Evolutionary conservation across 2,329 filamentous ascomycete species (phyloP), one percentile per base, ranked within the genome.

Genomic region (Nectriaceae sp.): DNA sequence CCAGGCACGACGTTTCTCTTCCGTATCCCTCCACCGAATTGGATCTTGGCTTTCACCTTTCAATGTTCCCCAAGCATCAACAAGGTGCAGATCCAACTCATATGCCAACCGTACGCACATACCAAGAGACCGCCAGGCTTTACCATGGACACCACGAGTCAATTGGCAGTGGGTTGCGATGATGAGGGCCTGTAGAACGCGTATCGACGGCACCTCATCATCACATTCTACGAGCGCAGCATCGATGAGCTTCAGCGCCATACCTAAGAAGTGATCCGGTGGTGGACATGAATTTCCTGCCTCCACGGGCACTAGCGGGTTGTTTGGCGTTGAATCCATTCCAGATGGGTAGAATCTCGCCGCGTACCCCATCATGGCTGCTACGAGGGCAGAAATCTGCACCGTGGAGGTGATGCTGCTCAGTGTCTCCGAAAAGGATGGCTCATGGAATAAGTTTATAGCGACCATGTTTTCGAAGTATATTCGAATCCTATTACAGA

Each of bases 1-100:
- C 64, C 66, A 73, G 2, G 65, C 64, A 3, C 70, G 62, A 2
- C 70, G 63, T 39, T 66, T 62, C 50, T 72, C 70, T 54, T 73
- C 70, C 3, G 64, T 50, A 1, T 56, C 42, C 13, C 50, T 46
- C 61, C 65, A 67, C 15, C 15, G 16, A 16, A 24, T 19, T 22
- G 21, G 15, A n/a, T 35, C 15, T 15, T 5, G 21, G 16, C 10
- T n/a, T 36, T 26, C 20, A 11, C 11, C 33, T 5, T n/a, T 21
- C 6, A 13, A 8, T 15, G n/a, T 16, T 10, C 38, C 6, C 24
- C 50, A 46, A 5, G 52, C 54, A 35, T 64, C 59, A 11, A 62
- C 49, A 2, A 68, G 45, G 45, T 70, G 66, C 10, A 70, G 43
- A 43, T 69, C 65, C 26, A 67, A 44, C 45, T 71, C 69, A 45